Evolutionary conservation across 805 yeast species (phyloP), one percentile per base, ranked within the genome.

Genomic region (Saturnispora zaruensis): DNA sequence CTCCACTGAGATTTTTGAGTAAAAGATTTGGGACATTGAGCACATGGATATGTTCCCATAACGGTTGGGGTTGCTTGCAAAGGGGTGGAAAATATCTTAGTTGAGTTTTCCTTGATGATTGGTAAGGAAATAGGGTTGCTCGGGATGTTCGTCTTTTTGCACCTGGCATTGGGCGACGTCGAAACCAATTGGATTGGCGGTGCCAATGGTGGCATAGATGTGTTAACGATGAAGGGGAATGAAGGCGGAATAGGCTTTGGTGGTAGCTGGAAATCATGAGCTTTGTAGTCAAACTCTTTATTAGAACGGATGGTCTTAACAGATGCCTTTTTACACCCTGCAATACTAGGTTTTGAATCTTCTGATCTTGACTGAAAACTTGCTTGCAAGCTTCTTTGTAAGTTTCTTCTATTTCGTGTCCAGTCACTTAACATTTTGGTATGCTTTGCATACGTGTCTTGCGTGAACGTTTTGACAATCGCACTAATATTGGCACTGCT

Each of bases 1-100:
- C 79, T 80, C 59, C 81, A 67, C 60, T 82, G 87, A 52, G 83
- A 87, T 57, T 78, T 78, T 53, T 87, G 72, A 55, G 76, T 77
- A 64, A 83, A 82, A 3, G 60, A 58, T 55, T 71, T 73, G 1
- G 58, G 53, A 53, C 78, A 74, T 9, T 61, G 57, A 6, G 56
- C 54, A 51, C 61, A 53, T 16, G 50, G 48, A 45, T 74, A 74
- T 55, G 30, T 38, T 1, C 20, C 37, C 14, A 18, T 36, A 18
- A 36, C 14, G 1, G 40, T 36, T 18, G 40, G 40, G 9, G 40
- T 36, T 36, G 40, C 40, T 36, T 36, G 40, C 40, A 36, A 36
- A 6, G 40, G 40, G 5, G 23, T 36, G 18, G 40, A 36, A 8
- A 36, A 36, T 36, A 36, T 20, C 2, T 36, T 36, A 11, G 40